phyloP scores from a whole-genome alignment of 257 asterid species.

The Solanum ossicruentum region DNA sequence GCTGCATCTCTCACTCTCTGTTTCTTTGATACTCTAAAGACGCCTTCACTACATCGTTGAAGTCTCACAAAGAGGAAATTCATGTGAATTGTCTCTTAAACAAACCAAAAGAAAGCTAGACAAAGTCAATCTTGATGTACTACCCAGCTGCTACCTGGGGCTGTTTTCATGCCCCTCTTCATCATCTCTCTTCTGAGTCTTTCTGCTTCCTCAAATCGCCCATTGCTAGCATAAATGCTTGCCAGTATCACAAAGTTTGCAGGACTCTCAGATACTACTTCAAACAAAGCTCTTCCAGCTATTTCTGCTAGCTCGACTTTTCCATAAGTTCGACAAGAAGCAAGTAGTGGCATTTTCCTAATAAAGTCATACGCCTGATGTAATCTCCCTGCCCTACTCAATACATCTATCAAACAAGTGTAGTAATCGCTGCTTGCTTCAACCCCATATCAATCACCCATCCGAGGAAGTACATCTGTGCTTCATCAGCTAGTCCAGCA shows the following conservation, averaged over 20 bases:
- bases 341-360: conserved; percentile 30
- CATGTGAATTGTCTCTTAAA: not conserved
- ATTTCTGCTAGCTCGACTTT: conserved; percentile 37
- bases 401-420: conserved; percentile 37
- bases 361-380: conserved; percentile 30
- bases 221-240: conserved; percentile 20
- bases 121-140: conserved; percentile 2
- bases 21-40: not conserved
- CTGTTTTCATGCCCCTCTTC: conserved; percentile 16
- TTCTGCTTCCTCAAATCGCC: conserved; percentile 19
- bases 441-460: conserved; percentile 14
- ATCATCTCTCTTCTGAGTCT: conserved; percentile 18
- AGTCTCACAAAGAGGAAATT: not conserved
- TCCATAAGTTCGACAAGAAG: conserved; percentile 37
- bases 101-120: not conserved
- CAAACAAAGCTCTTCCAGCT: conserved; percentile 34
- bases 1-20: not conserved
- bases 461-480: conserved; percentile 16
- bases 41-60: not conserved
- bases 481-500: conserved; percentile 36
- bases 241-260: conserved; percentile 29
- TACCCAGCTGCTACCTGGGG: conserved; percentile 37
- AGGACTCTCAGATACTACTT: conserved; percentile 27
- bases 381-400: conserved; percentile 33
- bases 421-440: conserved; percentile 31